A percentile compares a stretch with the other conserved stretches of the same genome.
Conservation (phyloP, 2,329 filamentous ascomycete genomes). For the Amesomyces nigricolor region DNA sequence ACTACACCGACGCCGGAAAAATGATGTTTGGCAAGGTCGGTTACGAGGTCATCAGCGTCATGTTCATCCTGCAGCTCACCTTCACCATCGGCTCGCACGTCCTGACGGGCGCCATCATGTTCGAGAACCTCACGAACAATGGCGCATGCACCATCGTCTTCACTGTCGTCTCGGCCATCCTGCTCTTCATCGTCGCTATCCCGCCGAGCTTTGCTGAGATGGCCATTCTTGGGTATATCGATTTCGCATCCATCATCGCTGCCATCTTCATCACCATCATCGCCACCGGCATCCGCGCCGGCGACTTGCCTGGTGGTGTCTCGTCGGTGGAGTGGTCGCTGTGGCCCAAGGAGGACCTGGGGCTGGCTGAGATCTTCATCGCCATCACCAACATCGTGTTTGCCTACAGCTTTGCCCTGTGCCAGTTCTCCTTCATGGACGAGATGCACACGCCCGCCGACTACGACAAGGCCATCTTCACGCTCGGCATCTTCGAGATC, state of each 20-base stretch:
- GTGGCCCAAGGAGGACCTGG: slow-evolving; percentile 41
- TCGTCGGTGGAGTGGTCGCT: slow-evolving; percentile 37
- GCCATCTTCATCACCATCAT: slow-evolving; percentile 64
- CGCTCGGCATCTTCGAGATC: slow-evolving; percentile 58
- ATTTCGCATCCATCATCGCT: slow-evolving; percentile 57
- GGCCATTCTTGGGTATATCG: slow-evolving; percentile 46
- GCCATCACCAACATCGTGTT: slow-evolving; percentile 65
- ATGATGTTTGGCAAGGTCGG: slow-evolving; percentile 56
- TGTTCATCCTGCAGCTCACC: slow-evolving; percentile 58
- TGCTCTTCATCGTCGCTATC: slow-evolving; percentile 42
- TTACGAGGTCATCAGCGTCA: slow-evolving; percentile 56
- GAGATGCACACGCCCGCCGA: slow-evolving; percentile 47
- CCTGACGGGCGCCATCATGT: slow-evolving; percentile 63
- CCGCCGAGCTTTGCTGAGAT: slow-evolving; percentile 46
- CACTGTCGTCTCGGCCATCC: slow-evolving; percentile 41
- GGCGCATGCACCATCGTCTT: slow-evolving; percentile 43
- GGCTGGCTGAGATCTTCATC: slow-evolving; percentile 52
- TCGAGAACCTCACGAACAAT: slow-evolving; percentile 58
- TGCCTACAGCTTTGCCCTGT: slow-evolving; percentile 56
- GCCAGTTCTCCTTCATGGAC: slow-evolving; percentile 49
- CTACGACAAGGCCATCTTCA: slow-evolving; percentile 50
- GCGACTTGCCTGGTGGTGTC: slow-evolving; percentile 25
- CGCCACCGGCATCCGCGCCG: slow-evolving; percentile 48
- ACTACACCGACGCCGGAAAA: slow-evolving; percentile 62
- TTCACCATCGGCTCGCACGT: slow-evolving; percentile 70